Base-by-base conservation (phyloP, 2,329 filamentous ascomycete genomes). In the Leptographium radiaticola region DNA sequence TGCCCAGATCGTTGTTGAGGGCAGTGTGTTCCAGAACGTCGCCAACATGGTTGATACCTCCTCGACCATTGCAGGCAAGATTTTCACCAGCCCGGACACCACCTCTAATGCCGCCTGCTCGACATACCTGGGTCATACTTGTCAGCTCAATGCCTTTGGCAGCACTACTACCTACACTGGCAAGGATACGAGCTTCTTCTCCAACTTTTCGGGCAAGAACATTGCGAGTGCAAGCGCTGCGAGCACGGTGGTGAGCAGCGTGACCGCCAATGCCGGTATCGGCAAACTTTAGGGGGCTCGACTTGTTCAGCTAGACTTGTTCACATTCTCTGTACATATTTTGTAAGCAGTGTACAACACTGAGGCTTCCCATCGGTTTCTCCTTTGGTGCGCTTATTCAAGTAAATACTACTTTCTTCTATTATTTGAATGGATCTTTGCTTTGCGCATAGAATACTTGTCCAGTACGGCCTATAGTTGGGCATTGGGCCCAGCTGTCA, bases 1-100 rank as follows among this genome's bases (percentile, higher is more conserved):
- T 11, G 33, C 47, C 34, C 3, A 39, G 34, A 49, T 49, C 34
- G 7, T 49, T 40, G n/a, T 49, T 11, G 47, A 49, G 47, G 47
- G 47, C 47, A 49, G 47, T 18, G 47, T 49, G 9, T 49, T 49
- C 47, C 47, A 49, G 34, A 49, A 49, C 47, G 47, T 49, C 8
- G 47, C 47, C 47, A 49, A 49, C 16, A 40, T 49, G 47, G 47
- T 49, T 18, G 47, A 49, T 38, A 49, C 42, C 20, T 30, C 46
- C 18, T 49, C 47, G 47, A 40, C n/a, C 33, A n/a, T 49, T 25
- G 18, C 3, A 16, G 47, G 47, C 47, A 38, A 39, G 33, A 49
- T 49, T 16, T 49, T 49, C 34, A 49, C 47, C 18, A 49, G 47
- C 34, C 47, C 47, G n/a, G 47, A 49, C 34, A 39, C 33, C 33